Conservation (phyloP, 495 filamentous ascomycete species). For the Aspergillus egyptiacus region DNA sequence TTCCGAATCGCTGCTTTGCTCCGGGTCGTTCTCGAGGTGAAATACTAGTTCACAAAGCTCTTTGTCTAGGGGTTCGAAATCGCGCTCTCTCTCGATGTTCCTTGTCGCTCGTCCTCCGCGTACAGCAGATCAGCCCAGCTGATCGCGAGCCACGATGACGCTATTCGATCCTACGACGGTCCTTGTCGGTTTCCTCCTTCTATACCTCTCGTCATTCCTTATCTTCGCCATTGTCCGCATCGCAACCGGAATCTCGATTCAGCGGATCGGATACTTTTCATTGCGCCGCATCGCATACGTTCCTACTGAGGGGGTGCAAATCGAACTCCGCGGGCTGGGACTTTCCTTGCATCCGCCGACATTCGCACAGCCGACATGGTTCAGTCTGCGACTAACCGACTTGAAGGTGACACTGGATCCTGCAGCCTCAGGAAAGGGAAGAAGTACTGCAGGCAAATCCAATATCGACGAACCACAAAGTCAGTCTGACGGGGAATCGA, state of each 20-base stretch:
- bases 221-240: conserved; percentile 90
- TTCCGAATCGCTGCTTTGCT: conserved; percentile 4
- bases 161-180: conserved; percentile 70
- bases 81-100: conserved; percentile 16
- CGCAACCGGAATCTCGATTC: conserved; percentile 89
- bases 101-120: conserved; percentile 14
- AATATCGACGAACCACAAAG: conserved; percentile 21
- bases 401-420: conserved; percentile 78
- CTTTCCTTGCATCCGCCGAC: conserved; percentile 85
- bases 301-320: conserved; percentile 74
- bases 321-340: conserved; percentile 85
- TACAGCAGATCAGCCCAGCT: conserved; percentile 35
- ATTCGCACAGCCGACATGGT: conserved; percentile 95
- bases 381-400: conserved; percentile 81
- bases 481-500: conserved; percentile 21
- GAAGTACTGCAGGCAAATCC: conserved; percentile 23
- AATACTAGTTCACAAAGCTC: neutral
- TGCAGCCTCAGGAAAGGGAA: conserved; percentile 47
- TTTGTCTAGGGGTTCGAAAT: conserved; percentile 9
- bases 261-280: conserved; percentile 87
- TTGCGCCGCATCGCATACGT: conserved; percentile 84
- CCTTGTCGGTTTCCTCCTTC: conserved; percentile 72
- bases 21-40: conserved; percentile 7
- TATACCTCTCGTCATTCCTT: conserved; percentile 88
- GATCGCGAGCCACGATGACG: conserved; percentile 48